phyloP scores from a whole-genome alignment of 768 basidiomycete genomes.

The Hypsizygus marmoreus region DNA sequence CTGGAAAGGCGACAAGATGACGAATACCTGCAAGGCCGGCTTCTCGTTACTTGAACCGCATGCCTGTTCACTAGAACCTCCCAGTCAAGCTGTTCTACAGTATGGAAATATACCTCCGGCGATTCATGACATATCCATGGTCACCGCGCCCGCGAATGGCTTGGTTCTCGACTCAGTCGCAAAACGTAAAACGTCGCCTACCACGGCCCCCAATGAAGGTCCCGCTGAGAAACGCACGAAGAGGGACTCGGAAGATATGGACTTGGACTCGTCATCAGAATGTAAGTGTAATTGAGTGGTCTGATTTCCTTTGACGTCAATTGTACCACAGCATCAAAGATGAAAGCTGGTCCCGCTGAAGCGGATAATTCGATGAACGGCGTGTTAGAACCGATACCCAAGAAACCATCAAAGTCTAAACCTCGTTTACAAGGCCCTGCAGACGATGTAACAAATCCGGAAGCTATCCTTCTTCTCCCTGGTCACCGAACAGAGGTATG shows the following conservation, averaged over 20 bases:
- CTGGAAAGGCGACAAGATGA: slow-evolving; percentile 65
- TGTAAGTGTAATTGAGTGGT: slow-evolving; percentile 20
- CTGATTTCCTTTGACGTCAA: not conserved
- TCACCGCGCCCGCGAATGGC: slow-evolving; percentile 20
- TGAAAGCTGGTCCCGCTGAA: slow-evolving; percentile 15
- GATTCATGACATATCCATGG: slow-evolving; percentile 10
- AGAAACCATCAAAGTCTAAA: slow-evolving; percentile 34
- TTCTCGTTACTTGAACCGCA: slow-evolving; percentile 81
- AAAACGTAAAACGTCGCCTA: slow-evolving; percentile 60
- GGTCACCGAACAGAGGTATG: slow-evolving; percentile 67
- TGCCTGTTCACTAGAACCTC: slow-evolving; percentile 59
- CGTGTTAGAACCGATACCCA: slow-evolving; percentile 14
- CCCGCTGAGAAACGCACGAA: slow-evolving; percentile 68
- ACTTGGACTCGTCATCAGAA: slow-evolving; percentile 39
- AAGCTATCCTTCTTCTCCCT: slow-evolving; percentile 46
- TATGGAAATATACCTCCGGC: no score
- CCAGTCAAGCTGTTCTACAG: no score
- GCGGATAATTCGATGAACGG: slow-evolving; percentile 10
- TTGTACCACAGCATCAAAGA: slow-evolving; percentile 9
- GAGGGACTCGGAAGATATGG: slow-evolving; percentile 51
- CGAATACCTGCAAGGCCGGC: slow-evolving; percentile 63
- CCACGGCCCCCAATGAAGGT: slow-evolving; percentile 37
- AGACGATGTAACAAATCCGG: slow-evolving; percentile 42
- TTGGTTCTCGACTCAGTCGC: slow-evolving; percentile 21
- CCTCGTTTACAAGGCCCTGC: slow-evolving; percentile 40